Percentiles rank a stretch among this genome's conserved stretches.
These are phyloP conservation scores for Microglena sp. DNA, from an alignment of 139 green algal species.

Conservation along the genomic window DNA sequence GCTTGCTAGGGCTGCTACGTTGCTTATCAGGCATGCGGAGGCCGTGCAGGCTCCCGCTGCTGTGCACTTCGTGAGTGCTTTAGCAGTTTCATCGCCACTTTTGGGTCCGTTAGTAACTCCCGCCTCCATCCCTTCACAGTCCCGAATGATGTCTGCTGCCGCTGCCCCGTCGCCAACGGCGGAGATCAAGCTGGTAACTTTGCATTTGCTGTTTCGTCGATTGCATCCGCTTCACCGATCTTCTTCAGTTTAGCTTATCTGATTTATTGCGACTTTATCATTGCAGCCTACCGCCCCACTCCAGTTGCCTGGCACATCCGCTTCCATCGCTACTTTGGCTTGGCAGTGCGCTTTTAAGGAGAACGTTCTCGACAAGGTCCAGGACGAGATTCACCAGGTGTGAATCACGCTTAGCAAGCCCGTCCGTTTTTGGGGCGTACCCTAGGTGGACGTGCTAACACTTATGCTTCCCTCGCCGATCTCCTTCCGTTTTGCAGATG, in stretches of 20 bases:
- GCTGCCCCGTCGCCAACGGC: neutral
- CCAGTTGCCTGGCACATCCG: constrained; percentile 33
- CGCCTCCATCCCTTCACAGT: neutral
- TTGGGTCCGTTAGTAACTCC: neutral
- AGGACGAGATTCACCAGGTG: constrained; percentile 57
- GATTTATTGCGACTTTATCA: no score
- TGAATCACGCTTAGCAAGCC: constrained; percentile 4
- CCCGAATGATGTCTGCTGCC: neutral
- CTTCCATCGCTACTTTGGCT: constrained; percentile 31
- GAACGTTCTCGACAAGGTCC: constrained; percentile 44
- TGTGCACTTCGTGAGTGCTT: no score
- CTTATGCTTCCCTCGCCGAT: no score
- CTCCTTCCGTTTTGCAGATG: constrained; percentile 9
- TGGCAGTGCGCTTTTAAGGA: constrained; percentile 50
- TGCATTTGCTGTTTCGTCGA: no score
- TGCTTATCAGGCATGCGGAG: no score
- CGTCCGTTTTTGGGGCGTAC: no score
- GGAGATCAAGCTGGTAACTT: constrained; percentile 15
- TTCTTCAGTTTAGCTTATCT: no score
- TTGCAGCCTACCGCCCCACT: constrained; percentile 37
- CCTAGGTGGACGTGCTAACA: no score
- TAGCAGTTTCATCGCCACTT: no score
- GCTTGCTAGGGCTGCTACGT: no score
- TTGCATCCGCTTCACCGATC: no score
- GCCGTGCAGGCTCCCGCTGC: no score